Evolutionary conservation across 768 basidiomycete genomes (phyloP).

Genomic region (Nidula microcarpa): DNA sequence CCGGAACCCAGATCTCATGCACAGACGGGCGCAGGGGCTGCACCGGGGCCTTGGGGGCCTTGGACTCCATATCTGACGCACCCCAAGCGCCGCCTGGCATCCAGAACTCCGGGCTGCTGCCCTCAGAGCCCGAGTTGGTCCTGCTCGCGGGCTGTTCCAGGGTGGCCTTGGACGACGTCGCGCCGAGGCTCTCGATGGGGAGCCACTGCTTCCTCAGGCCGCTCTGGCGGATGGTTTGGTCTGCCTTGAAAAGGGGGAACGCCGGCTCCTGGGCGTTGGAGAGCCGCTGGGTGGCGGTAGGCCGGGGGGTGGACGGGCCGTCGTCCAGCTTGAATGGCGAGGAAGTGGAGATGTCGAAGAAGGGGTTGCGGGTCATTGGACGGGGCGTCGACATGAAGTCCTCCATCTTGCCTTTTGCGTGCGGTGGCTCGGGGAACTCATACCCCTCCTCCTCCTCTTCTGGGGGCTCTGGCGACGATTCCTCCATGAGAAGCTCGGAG

Average conservation of each 20-base stretch:
- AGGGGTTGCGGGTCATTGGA: not conserved
- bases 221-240: constrained; percentile 6
- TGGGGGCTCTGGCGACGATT: constrained; percentile 5
- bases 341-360: not conserved
- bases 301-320: constrained; percentile 1
- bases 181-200: not conserved
- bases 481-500: constrained; percentile 8
- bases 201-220: constrained; percentile 4
- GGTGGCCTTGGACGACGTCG: not conserved
- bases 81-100: not conserved
- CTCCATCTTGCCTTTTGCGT: not conserved
- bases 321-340: not conserved
- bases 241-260: not conserved
- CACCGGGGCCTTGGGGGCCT: not conserved
- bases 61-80: not conserved
- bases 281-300: constrained; percentile 1
- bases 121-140: not conserved
- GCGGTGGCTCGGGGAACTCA: constrained; percentile 5
- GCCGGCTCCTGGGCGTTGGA: not conserved
- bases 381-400: not conserved
- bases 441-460: not conserved
- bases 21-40: not conserved
- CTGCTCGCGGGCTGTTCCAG: not conserved
- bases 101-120: constrained; percentile 1
- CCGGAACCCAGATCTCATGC: not conserved